Evolutionary conservation across 1,139 yeast genomes (phyloP).

Genomic region (Suhomyces yuchorum): DNA sequence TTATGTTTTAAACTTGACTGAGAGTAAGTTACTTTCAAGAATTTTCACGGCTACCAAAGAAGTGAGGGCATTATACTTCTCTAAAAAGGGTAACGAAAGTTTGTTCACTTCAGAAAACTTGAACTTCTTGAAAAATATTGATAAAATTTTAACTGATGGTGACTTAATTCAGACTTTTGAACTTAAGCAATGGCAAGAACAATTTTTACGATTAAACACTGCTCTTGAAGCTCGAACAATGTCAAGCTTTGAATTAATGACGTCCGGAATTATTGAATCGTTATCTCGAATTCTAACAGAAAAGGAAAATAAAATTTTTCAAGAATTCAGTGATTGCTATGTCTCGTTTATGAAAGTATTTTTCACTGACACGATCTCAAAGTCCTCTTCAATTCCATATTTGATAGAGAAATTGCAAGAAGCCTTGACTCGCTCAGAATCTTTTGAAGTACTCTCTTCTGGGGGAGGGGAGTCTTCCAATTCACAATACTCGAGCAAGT

Average conservation of each 20-base stretch:
- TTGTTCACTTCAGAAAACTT: constrained; percentile 22
- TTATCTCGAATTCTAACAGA: constrained; percentile 46
- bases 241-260: constrained; percentile 75
- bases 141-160: constrained; percentile 16
- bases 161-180: constrained; percentile 17
- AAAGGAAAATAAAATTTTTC: constrained; percentile 14
- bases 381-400: constrained; percentile 37
- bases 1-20: constrained; percentile 27
- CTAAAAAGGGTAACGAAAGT: constrained; percentile 19
- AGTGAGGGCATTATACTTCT: constrained; percentile 24
- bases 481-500: background rate
- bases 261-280: constrained; percentile 63
- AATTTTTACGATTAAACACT: constrained; percentile 51
- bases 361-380: constrained; percentile 24
- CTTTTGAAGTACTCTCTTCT: constrained; percentile 69
- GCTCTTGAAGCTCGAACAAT: constrained; percentile 32
- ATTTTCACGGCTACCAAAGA: constrained; percentile 23
- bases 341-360: constrained; percentile 54
- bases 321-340: constrained; percentile 32
- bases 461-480: constrained; percentile 6
- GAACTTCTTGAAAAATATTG: constrained; percentile 22
- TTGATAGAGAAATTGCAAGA: constrained; percentile 68
- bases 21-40: constrained; percentile 22
- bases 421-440: constrained; percentile 71
- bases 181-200: constrained; percentile 42